phyloP scores from a whole-genome alignment of 2,329 filamentous ascomycete species.

The Paecilomyces sp. region DNA sequence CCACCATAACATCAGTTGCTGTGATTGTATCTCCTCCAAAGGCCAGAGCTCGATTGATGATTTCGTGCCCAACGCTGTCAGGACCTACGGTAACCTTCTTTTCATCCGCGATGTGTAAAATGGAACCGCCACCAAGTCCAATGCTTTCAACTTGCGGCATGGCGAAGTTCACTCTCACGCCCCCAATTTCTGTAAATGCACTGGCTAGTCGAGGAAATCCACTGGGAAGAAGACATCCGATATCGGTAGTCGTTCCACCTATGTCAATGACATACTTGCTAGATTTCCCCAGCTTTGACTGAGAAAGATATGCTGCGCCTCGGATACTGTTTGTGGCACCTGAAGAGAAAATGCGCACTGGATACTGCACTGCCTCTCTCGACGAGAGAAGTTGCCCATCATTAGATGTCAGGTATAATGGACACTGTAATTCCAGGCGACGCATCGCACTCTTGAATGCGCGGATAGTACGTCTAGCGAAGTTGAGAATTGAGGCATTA shows the following conservation, averaged over 20 bases:
- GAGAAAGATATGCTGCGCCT: slow-evolving; percentile 54
- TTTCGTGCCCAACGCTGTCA: slow-evolving; percentile 55
- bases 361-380: slow-evolving; percentile 47
- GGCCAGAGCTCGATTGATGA: slow-evolving; percentile 47
- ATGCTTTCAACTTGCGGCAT: slow-evolving; percentile 51
- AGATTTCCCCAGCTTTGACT: slow-evolving; percentile 13
- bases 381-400: slow-evolving; percentile 55
- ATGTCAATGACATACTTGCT: slow-evolving; percentile 53
- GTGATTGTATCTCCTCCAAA: slow-evolving; percentile 54
- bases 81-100: slow-evolving; percentile 47
- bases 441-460: slow-evolving; percentile 49
- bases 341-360: slow-evolving; percentile 56
- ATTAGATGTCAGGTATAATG: slow-evolving; percentile 57
- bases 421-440: slow-evolving; percentile 44
- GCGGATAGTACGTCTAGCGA: slow-evolving; percentile 51
- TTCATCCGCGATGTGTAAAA: slow-evolving; percentile 24
- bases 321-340: slow-evolving; percentile 59
- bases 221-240: slow-evolving; percentile 53
- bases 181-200: slow-evolving; percentile 55
- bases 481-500: slow-evolving; percentile 55
- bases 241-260: slow-evolving; percentile 60
- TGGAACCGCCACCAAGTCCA: slow-evolving; percentile 50
- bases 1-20: slow-evolving; percentile 50
- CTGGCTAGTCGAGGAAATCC: slow-evolving; percentile 59
- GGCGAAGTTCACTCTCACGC: slow-evolving; percentile 57